phyloP scores from a whole-genome alignment of 441 rosid species.

The Gossypium trilobum region DNA sequence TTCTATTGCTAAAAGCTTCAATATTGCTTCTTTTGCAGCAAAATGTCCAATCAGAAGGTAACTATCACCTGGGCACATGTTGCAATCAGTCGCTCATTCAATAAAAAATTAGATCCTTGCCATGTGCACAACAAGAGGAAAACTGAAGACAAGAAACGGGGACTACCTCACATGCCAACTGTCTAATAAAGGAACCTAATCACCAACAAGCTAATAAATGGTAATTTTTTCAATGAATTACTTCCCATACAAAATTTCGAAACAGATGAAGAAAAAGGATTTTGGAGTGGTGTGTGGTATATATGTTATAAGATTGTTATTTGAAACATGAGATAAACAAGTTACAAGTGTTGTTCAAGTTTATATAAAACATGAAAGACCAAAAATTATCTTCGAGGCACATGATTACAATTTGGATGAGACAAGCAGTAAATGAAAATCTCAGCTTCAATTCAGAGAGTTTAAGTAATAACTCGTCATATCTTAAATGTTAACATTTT shows the following conservation, averaged over 20 bases:
- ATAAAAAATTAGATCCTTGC: conserved; percentile 1
- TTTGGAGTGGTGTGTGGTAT: neutral
- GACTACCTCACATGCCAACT: conserved; percentile 8
- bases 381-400: neutral
- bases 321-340: neutral
- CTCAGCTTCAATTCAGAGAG: neutral
- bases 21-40: neutral
- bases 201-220: conserved; percentile 5
- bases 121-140: conserved; percentile 1
- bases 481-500: neutral
- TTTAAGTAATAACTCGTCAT: neutral
- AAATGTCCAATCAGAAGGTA: neutral
- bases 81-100: neutral
- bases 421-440: neutral
- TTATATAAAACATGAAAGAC: neutral
- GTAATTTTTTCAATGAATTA: neutral
- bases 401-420: neutral
- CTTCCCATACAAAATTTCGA: neutral
- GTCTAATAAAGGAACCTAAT: neutral
- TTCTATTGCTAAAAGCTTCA: neutral
- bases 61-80: neutral
- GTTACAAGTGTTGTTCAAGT: neutral
- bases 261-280: neutral
- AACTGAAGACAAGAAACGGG: neutral
- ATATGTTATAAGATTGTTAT: neutral